Evolutionary conservation across 768 basidiomycete genomes (phyloP).

Genomic region (Suillus discolor): DNA sequence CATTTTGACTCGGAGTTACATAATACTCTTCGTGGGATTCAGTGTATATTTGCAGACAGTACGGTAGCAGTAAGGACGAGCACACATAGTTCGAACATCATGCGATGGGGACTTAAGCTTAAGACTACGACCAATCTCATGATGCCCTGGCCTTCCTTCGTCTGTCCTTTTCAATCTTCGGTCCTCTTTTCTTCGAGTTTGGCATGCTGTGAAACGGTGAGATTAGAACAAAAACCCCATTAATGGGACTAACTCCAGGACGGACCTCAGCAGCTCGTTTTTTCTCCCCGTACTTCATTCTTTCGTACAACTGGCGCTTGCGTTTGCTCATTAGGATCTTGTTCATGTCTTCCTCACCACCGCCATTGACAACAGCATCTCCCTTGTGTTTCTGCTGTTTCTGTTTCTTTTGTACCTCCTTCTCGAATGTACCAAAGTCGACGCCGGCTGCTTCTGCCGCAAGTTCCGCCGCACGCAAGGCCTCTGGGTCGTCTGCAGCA

Average conservation of each 20-base stretch:
- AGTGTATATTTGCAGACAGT: not conserved
- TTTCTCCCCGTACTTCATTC: slow-evolving; percentile 85
- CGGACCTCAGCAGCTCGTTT: slow-evolving; percentile 81
- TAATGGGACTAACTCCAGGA: slow-evolving; percentile 10
- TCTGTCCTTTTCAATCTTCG: slow-evolving; percentile 56
- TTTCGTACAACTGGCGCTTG: slow-evolving; percentile 90
- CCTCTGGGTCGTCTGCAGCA: slow-evolving; percentile 58
- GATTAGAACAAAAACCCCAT: not conserved
- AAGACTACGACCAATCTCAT: slow-evolving; percentile 1
- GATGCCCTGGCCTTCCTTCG: slow-evolving; percentile 38
- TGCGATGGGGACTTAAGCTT: not conserved
- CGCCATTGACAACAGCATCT: slow-evolving; percentile 37
- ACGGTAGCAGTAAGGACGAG: not conserved
- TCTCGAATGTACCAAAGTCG: slow-evolving; percentile 78
- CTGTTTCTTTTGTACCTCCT: slow-evolving; percentile 63
- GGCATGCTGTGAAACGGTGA: slow-evolving; percentile 49
- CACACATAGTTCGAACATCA: not conserved
- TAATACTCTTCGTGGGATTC: slow-evolving; percentile 3
- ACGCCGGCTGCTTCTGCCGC: slow-evolving; percentile 89
- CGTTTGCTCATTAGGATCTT: slow-evolving; percentile 99
- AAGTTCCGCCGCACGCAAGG: slow-evolving; percentile 84
- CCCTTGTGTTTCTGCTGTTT: slow-evolving; percentile 21
- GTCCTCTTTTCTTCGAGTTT: slow-evolving; percentile 61
- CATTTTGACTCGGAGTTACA: not conserved
- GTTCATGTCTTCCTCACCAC: slow-evolving; percentile 80